Conservation (phyloP, 257 asterid species). For the Ballota nigra region DNA sequence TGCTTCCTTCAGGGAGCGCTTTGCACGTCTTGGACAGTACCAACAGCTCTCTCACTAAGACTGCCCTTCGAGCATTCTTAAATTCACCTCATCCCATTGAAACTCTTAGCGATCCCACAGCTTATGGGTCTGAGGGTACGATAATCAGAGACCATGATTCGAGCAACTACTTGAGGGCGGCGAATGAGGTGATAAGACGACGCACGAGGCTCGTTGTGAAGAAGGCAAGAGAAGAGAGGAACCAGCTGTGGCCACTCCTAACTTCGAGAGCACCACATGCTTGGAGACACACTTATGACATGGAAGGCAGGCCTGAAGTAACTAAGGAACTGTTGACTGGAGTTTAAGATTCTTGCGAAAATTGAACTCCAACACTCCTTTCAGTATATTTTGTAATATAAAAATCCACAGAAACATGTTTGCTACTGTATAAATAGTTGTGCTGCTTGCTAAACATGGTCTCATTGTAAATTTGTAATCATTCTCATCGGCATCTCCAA, state of each 20-base stretch:
- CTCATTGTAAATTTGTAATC: no score
- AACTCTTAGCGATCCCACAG: conserved; percentile 75
- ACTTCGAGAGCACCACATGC: conserved; percentile 70
- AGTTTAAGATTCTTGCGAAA: conserved; percentile 25
- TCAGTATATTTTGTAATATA: conserved; percentile 32
- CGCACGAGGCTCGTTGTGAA: conserved; percentile 39
- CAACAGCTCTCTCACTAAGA: conserved; percentile 33
- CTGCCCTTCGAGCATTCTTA: conserved; percentile 57
- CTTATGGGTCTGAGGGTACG: conserved; percentile 81
- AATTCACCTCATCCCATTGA: conserved; percentile 86
- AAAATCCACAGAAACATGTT: conserved; percentile 17
- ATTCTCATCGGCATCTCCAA: not conserved
- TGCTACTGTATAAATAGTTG: not conserved
- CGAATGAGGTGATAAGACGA: conserved; percentile 51
- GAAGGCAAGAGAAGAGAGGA: conserved; percentile 49
- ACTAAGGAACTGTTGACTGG: conserved; percentile 41
- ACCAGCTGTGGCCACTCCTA: conserved; percentile 68
- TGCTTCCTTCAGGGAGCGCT: conserved; percentile 70
- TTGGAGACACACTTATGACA: conserved; percentile 52
- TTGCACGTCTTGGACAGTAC: conserved; percentile 44
- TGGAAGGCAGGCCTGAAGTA: conserved; percentile 26
- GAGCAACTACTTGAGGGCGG: conserved; percentile 76
- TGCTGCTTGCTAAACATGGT: not conserved
- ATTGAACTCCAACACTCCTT: conserved; percentile 12
- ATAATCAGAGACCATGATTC: conserved; percentile 86